Percentiles rank a stretch among this genome's conserved stretches.
phyloP scores from a whole-genome alignment of 805 yeast genomes.

The Diddensiella santjacobensis region DNA sequence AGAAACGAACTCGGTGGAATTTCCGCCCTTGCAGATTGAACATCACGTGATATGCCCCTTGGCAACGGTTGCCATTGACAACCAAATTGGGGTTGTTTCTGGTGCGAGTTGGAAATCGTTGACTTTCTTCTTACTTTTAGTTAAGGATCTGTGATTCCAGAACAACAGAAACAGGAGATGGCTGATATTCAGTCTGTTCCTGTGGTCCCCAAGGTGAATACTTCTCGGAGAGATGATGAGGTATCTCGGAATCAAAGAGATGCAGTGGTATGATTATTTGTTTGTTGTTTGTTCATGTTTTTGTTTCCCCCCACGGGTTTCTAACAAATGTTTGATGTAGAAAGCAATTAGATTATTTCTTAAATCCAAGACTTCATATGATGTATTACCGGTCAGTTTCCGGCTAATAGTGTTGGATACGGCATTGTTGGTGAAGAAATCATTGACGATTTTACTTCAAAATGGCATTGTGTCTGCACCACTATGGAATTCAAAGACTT shows the following conservation, averaged over 20 bases:
- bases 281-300: too few relatives aligned
- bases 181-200: neutral
- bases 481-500: slow-evolving; percentile 85
- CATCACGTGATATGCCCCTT: too few relatives aligned
- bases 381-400: slow-evolving; percentile 92
- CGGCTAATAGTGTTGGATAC: slow-evolving; percentile 92
- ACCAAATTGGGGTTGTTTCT: too few relatives aligned
- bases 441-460: slow-evolving; percentile 83
- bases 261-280: slow-evolving; percentile 12
- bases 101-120: too few relatives aligned
- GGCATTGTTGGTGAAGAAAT: slow-evolving; percentile 80
- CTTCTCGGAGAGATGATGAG: slow-evolving; percentile 10
- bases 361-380: slow-evolving; percentile 90
- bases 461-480: slow-evolving; percentile 97
- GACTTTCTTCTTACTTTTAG: too few relatives aligned
- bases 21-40: too few relatives aligned
- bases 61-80: too few relatives aligned
- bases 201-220: neutral
- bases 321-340: too few relatives aligned
- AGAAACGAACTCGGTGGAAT: too few relatives aligned
- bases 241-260: slow-evolving; percentile 15
- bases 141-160: too few relatives aligned
- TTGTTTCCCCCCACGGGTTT: too few relatives aligned
- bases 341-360: slow-evolving; percentile 79
- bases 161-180: too few relatives aligned